phyloP scores from a whole-genome alignment of 78 protist species.

The Monocercomonoides exilis region DNA sequence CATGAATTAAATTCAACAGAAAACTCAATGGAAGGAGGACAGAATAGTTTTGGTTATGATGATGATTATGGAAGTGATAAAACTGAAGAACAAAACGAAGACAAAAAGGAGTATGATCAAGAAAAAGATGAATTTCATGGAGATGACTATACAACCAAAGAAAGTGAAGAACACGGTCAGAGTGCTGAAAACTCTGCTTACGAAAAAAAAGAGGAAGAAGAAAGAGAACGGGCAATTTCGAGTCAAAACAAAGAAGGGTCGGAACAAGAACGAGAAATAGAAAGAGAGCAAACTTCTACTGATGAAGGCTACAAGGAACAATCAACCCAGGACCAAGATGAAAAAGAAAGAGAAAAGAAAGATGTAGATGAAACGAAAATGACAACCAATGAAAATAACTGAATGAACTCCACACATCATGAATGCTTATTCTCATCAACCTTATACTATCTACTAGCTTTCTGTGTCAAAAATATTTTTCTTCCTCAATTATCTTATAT shows the following conservation, averaged over 20 bases:
- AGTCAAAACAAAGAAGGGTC: no score
- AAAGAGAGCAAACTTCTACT: background rate
- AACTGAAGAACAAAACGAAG: background rate
- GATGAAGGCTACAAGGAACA: background rate
- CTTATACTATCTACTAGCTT: no score
- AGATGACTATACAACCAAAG: background rate
- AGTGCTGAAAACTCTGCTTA: background rate
- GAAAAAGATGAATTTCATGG: background rate
- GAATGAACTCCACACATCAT: no score
- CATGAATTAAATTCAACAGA: no score
- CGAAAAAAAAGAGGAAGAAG: background rate
- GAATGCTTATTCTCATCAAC: no score
- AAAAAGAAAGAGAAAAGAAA: no score
- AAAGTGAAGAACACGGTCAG: background rate
- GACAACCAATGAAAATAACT: no score
- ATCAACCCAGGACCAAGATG: no score
- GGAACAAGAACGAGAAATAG: background rate
- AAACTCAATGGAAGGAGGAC: background rate
- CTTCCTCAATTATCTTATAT: no score
- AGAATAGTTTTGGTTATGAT: background rate
- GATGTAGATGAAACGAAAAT: no score
- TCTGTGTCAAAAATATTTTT: no score
- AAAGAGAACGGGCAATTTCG: background rate
- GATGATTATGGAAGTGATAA: background rate
- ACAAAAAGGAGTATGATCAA: background rate